These are phyloP conservation scores for Nemophila menziesii DNA, from an alignment of 257 asterid species.

Conservation along the genomic window DNA sequence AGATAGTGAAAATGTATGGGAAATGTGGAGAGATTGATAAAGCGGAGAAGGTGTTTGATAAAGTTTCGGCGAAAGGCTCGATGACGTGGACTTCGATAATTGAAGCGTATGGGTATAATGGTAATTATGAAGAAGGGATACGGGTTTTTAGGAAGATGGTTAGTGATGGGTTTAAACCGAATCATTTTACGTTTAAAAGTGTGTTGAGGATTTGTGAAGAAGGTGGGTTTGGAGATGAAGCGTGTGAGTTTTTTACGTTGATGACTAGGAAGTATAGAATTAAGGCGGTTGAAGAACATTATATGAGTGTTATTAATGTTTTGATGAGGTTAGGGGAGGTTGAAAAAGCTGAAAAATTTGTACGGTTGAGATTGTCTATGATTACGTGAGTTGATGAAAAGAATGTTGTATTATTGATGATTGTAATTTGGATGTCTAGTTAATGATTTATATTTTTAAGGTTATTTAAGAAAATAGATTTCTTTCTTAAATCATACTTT, in stretches of 20 bases:
- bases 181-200: conserved; percentile 52
- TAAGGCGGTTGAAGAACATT: conserved; percentile 60
- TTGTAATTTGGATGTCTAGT: too few species aligned
- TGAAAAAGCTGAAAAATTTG: conserved; percentile 56
- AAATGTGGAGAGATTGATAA: conserved; percentile 32
- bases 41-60: conserved; percentile 49
- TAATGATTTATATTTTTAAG: too few species aligned
- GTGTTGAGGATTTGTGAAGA: conserved; percentile 43
- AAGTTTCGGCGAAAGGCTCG: conserved; percentile 53
- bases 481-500: too few species aligned
- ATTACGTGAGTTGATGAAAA: too few species aligned
- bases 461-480: too few species aligned
- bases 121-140: conserved; percentile 40
- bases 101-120: conserved; percentile 48
- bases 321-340: conserved; percentile 36
- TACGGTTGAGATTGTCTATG: conserved; percentile 34
- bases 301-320: conserved; percentile 38
- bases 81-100: conserved; percentile 80
- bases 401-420: too few species aligned
- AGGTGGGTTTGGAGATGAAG: conserved; percentile 76
- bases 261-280: conserved; percentile 50
- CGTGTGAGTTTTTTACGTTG: conserved; percentile 30
- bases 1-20: conserved; percentile 70
- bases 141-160: conserved; percentile 50
- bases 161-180: conserved; percentile 57